These are phyloP conservation scores for Dendrobium nobile DNA, from an alignment of 106 monocot genomes.

Conservation along the genomic window DNA sequence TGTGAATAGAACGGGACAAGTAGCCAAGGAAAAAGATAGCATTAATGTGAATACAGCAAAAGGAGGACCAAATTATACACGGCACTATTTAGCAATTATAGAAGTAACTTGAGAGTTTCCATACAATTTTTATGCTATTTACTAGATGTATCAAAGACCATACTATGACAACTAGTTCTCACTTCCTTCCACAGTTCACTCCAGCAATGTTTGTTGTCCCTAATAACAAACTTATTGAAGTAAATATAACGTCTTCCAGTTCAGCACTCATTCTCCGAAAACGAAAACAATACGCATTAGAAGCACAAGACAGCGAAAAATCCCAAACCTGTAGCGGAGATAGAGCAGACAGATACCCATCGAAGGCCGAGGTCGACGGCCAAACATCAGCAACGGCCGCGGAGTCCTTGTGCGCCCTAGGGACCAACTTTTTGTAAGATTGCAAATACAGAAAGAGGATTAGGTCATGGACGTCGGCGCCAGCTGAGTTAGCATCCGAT, in stretches of 20 bases:
- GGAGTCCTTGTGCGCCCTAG: conserved; percentile 73
- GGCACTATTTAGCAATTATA: not conserved
- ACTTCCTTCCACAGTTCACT: not conserved
- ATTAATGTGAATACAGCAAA: not conserved
- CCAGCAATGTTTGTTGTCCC: not conserved
- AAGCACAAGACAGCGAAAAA: not conserved
- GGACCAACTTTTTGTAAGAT: conserved; percentile 74
- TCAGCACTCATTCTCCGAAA: not conserved
- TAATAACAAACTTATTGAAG: not conserved
- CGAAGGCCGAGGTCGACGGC: conserved; percentile 86
- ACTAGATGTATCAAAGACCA: too few relatives aligned
- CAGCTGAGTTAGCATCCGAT: conserved; percentile 22
- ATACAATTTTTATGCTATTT: not conserved
- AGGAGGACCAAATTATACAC: not conserved
- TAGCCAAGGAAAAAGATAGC: not conserved
- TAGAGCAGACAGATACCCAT: conserved; percentile 80
- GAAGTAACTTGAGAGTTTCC: not conserved
- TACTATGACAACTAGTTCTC: too few relatives aligned
- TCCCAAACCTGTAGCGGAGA: conserved; percentile 76
- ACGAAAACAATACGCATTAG: not conserved
- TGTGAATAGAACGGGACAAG: not conserved
- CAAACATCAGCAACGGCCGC: conserved; percentile 74
- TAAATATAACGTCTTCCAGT: not conserved
- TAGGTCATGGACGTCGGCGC: conserved; percentile 53
- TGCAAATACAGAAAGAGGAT: conserved; percentile 75